Conservation (phyloP, 2,329 filamentous ascomycete species). For the Aspergillus sojae region DNA sequence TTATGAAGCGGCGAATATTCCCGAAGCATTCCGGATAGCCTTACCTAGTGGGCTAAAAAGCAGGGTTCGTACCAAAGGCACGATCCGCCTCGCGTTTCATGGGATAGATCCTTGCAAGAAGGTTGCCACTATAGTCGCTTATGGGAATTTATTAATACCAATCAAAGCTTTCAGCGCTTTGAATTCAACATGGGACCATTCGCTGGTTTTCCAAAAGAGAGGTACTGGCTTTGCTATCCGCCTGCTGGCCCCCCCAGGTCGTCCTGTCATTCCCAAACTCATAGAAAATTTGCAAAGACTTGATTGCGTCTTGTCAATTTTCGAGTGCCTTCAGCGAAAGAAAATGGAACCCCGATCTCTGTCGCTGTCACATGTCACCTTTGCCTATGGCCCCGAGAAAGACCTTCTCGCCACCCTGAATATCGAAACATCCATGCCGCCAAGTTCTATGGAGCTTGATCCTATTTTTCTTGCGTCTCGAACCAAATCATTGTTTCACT, state of each 20-base stretch:
- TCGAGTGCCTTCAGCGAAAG: conserved; percentile 37
- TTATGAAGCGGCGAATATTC: conserved; percentile 35
- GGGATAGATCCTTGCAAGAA: conserved; percentile 39
- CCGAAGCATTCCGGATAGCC: conserved; percentile 31
- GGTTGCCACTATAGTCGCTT: conserved; percentile 38
- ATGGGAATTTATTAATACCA: conserved; percentile 34
- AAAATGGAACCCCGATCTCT: conserved; percentile 35
- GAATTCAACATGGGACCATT: conserved; percentile 31
- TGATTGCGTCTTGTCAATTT: conserved; percentile 39
- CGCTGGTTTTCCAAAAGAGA: conserved; percentile 36
- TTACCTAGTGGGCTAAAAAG: conserved; percentile 29
- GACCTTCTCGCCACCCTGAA: conserved; percentile 35
- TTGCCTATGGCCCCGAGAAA: conserved; percentile 35
- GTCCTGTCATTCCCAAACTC: conserved; percentile 37
- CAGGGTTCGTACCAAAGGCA: conserved; percentile 35
- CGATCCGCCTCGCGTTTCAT: conserved; percentile 41
- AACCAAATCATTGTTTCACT: conserved; percentile 28
- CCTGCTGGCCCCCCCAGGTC: conserved; percentile 38
- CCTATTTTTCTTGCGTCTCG: conserved; percentile 25
- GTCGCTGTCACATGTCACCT: conserved; percentile 39
- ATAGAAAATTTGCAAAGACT: conserved; percentile 42
- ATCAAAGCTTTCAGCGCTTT: conserved; percentile 31
- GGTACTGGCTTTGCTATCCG: conserved; percentile 42
- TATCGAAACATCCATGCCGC: conserved; percentile 30
- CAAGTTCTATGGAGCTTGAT: conserved; percentile 23